These are phyloP conservation scores for Kodamaea nitidulidarum DNA, from an alignment of 805 yeast species.

Conservation along the genomic window DNA sequence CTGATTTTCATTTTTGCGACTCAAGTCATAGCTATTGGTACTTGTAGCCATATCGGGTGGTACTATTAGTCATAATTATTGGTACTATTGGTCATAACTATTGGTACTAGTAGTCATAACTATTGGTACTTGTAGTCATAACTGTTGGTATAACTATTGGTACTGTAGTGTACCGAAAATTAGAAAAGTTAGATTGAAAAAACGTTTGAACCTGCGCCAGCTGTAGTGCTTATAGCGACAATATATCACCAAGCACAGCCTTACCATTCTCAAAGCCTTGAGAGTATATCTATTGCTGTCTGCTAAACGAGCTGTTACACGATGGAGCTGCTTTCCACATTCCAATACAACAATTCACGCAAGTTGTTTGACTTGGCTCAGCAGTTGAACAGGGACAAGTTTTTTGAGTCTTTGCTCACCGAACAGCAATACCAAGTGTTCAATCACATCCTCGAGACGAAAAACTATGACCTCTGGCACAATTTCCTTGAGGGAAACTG, in stretches of 20 bases:
- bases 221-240: slow-evolving; percentile 1
- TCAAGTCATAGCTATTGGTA: too few species aligned
- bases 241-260: background rate
- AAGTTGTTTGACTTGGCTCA: slow-evolving; percentile 36
- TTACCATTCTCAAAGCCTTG: background rate
- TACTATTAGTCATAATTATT: too few species aligned
- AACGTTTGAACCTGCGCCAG: background rate
- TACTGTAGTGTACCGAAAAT: slow-evolving; percentile 6
- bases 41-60: too few species aligned
- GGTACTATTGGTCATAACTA: too few species aligned
- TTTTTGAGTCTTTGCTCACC: slow-evolving; percentile 42
- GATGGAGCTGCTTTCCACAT: slow-evolving; percentile 39
- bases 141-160: too few species aligned
- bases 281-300: slow-evolving; percentile 1
- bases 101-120: too few species aligned
- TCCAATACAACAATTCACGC: slow-evolving; percentile 28
- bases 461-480: slow-evolving; percentile 39
- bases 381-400: slow-evolving; percentile 25
- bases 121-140: too few species aligned
- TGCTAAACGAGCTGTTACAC: background rate
- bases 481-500: slow-evolving; percentile 43
- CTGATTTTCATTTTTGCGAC: too few species aligned
- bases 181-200: slow-evolving; percentile 4
- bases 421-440: slow-evolving; percentile 54
- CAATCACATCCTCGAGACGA: slow-evolving; percentile 39